A percentile compares a stretch with the other conserved stretches of the same genome.
These are phyloP conservation scores for Elongisporangium anandrum DNA, from an alignment of 352 stramenopile genomes.

Conservation along the genomic window DNA sequence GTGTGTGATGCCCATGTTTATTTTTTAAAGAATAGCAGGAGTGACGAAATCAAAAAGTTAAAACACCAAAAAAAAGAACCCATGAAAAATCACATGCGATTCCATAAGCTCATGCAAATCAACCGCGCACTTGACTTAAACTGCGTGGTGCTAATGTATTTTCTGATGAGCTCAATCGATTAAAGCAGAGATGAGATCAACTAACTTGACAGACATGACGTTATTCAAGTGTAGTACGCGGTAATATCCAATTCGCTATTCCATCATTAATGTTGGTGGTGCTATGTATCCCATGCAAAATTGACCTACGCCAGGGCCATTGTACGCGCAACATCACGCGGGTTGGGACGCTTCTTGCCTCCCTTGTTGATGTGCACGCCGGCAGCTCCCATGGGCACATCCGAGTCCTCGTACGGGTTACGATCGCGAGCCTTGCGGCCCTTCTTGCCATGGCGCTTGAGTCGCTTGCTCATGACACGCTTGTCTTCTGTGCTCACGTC, in stretches of 20 bases:
- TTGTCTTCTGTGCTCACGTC: slow-evolving; percentile 74
- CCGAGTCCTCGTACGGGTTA: slow-evolving; percentile 94
- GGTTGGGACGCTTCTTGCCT: neutral
- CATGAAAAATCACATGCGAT: neutral
- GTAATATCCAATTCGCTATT: neutral
- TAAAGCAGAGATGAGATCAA: neutral
- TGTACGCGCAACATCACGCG: neutral
- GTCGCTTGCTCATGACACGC: slow-evolving; percentile 59
- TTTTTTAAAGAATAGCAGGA: neutral
- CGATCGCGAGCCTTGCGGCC: slow-evolving; percentile 14
- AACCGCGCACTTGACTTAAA: neutral
- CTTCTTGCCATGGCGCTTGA: slow-evolving; percentile 89
- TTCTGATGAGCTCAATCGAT: neutral
- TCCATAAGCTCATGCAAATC: neutral
- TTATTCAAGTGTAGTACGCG: too few relatives aligned
- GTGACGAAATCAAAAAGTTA: neutral
- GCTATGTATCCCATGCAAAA: neutral
- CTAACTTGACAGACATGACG: neutral
- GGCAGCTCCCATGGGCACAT: slow-evolving; percentile 43
- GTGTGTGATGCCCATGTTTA: neutral
- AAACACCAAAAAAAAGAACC: neutral
- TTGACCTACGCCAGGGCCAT: neutral
- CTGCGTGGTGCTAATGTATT: too few relatives aligned
- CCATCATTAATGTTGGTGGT: too few relatives aligned
- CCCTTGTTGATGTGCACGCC: slow-evolving; percentile 24